Base-by-base conservation (phyloP, 352 stramenopile species). In the Phytophthora idaei region DNA sequence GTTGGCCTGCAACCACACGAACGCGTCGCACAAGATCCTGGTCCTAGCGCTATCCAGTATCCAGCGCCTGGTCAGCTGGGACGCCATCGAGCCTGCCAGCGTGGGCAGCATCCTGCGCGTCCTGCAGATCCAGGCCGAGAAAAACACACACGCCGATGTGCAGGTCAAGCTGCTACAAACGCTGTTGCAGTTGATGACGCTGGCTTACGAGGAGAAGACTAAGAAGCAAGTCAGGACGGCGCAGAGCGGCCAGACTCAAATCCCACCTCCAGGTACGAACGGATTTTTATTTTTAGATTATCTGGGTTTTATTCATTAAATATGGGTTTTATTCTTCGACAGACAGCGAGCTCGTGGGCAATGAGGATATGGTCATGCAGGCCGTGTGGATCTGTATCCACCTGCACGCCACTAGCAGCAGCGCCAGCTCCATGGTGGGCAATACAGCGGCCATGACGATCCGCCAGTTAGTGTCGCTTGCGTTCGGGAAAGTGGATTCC, bases 1-100 rank as follows among this genome's bases (percentile, higher is more conserved):
- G 31, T 76, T 99, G 47, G 95, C 95, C 34, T 98, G 95, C 59
- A 99, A 99, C 83, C 97, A 99, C 90, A 93, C 94, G 37, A 98
- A 98, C 68, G 97, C 96, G 56, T 95, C 86, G 8, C 85, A 93
- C 55, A 95, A 97, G 73, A 89, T 99, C 58, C 81, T 99, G 44
- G 90, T 96, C 46, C 89, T 98, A 63, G 94, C 94, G 48, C 85
- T 99, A 63, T 85, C 94, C 31, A 97, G 93, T 51, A 98, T 99
- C 68, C 94, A 98, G 75, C 87, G 89, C 10, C 83, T 99, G 36
- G 87, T 99, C 56, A 90, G 92, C 67, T 97, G 93, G 78, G 93
- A 99, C 83, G 97, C 95, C 36, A 98, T 99, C 51, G 90, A 94
- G 66, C 87, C 92, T 27, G 91, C 93, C 10, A 98, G 98, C 77